A percentile compares a stretch with the other conserved stretches of the same genome.
Evolutionary conservation across 176 grass and related monocot genomes (phyloP).

Genomic region (Lolium multiflorum): DNA sequence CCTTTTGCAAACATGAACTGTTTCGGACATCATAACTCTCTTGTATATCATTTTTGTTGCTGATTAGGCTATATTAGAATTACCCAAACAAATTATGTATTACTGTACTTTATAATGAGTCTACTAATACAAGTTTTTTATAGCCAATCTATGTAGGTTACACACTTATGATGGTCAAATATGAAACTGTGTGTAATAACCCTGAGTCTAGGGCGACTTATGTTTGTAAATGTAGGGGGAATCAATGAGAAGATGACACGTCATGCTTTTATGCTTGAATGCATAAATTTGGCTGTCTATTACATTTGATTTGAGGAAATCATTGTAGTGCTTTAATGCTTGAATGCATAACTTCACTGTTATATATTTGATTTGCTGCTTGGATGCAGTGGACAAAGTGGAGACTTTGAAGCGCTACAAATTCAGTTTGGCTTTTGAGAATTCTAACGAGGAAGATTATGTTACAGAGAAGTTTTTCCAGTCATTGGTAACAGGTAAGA

Average conservation of each 20-base stretch:
- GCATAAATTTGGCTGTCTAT: conserved; percentile 14
- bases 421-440: conserved; percentile 99
- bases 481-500: conserved; percentile 87
- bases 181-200: background rate
- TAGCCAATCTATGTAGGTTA: conserved; percentile 5
- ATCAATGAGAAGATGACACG: background rate
- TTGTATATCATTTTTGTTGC: background rate
- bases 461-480: conserved; percentile 99
- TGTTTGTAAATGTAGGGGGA: background rate
- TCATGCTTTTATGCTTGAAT: conserved; percentile 29
- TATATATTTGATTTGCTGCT: conserved; percentile 37
- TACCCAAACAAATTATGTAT: background rate
- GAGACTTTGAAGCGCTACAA: conserved; percentile 87
- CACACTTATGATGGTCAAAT: conserved; percentile 4
- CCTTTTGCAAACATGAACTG: background rate
- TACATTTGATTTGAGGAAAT: conserved; percentile 22
- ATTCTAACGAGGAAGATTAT: conserved; percentile 98
- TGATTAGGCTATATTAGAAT: background rate
- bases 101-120: background rate
- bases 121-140: conserved; percentile 12
- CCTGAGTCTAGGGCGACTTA: conserved; percentile 20
- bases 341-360: conserved; percentile 16
- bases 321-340: background rate
- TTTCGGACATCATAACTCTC: background rate
- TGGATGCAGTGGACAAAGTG: conserved; percentile 87